Base-by-base conservation (phyloP, 768 basidiomycete genomes). In the Heimioporus sp. region DNA sequence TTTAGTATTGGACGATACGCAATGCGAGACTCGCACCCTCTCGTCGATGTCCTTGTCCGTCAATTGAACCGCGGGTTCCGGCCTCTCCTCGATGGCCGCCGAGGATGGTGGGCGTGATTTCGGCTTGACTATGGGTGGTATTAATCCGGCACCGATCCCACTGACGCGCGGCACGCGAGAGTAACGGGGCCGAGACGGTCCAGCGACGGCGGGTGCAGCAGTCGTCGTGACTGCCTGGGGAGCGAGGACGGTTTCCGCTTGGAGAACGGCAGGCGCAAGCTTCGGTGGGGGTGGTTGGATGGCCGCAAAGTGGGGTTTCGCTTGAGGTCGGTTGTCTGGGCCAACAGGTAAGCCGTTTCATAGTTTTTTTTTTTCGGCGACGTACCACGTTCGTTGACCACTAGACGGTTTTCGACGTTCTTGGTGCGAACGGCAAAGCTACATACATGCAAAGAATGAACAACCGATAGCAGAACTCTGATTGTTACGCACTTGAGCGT, bases 391-490 rank as follows among this genome's bases (percentile, higher is more conserved):
- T 91, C 87, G 56, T 91, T 89, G 24, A 91, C 76, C 20, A 85
- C 80, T 2, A 86, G 85, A 53, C 83, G 85, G 63, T 92, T 93
- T 73, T 92, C 90, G 3, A 94, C 73, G 57, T 92, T 87, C 77
- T 91, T 91, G 17, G 92, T 90, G 36, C 88, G 80, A 35, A 85
- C 83, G 13, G 89, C 90, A 60, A 92, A 93, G 64, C 90, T 82
- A 59, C 10, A 11, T 73, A 38, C 43, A 43, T n/a, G 16, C 36
- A 9, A 17, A 16, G 17, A 43, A 49, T 50, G 12, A 52, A 32
- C 10, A 43, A 31, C 24, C 10, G 39, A 32, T n/a, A 16, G 10
- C 16, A 10, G 41, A 44, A 17, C 41, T 24, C 48, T 48, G 5
- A 11, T 44, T 34, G 38, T 19, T 21, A 71, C 77, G 44, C 60